phyloP scores from a whole-genome alignment of 129 eudicot genomes.

The Lactuca sativa region DNA sequence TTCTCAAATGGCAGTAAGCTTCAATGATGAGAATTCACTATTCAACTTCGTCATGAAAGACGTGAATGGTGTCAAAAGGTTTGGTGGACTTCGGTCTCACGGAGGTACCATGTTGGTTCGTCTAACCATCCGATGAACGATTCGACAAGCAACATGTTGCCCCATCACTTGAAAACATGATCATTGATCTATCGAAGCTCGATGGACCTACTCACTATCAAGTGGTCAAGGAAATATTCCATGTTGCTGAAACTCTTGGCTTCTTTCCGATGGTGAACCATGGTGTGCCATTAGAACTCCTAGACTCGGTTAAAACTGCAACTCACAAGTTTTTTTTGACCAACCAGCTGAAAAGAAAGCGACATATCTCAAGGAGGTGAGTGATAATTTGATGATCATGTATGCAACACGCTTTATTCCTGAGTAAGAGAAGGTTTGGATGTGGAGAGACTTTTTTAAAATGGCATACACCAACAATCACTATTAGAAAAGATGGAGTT shows the following conservation, averaged over 20 bases:
- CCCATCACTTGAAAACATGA: neutral
- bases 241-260: slow-evolving; percentile 39
- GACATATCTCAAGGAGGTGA: slow-evolving; percentile 36
- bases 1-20: slow-evolving; percentile 24
- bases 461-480: slow-evolving; percentile 40
- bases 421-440: slow-evolving; percentile 40
- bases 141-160: neutral
- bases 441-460: slow-evolving; percentile 44
- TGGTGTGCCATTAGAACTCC: slow-evolving; percentile 36
- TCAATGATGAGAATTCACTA: neutral
- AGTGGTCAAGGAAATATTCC: slow-evolving; percentile 31
- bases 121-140: slow-evolving; percentile 32
- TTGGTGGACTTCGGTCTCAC: slow-evolving; percentile 33
- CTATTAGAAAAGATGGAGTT: slow-evolving; percentile 17
- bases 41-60: slow-evolving; percentile 30
- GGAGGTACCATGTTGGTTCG: slow-evolving; percentile 25
- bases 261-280: slow-evolving; percentile 48
- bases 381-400: slow-evolving; percentile 34
- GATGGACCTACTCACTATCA: slow-evolving; percentile 33
- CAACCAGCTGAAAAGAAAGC: slow-evolving; percentile 36
- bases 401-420: slow-evolving; percentile 42
- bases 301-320: slow-evolving; percentile 34
- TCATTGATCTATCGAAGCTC: slow-evolving; percentile 33
- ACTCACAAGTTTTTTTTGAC: slow-evolving; percentile 33
- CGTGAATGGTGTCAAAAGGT: slow-evolving; percentile 38